A percentile compares a stretch with the other conserved stretches of the same genome.
Conservation (phyloP, 345 rosid species). For the Geranium rotundifolium region DNA sequence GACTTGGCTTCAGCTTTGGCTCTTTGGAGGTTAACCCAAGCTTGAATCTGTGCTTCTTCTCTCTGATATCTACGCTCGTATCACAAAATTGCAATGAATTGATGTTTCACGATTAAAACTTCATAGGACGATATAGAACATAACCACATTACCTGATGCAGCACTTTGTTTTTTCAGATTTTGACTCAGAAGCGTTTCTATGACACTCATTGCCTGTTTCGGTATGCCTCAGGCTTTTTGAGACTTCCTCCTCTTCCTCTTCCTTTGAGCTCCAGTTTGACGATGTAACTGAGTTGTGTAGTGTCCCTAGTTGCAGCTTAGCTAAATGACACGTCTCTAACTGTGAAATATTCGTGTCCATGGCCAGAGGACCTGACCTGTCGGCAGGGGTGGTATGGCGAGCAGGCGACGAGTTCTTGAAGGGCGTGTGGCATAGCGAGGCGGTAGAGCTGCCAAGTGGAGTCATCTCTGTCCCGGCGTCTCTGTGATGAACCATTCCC, state of each 20-base stretch:
- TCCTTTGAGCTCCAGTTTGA: slow-evolving; percentile 81
- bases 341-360: slow-evolving; percentile 56
- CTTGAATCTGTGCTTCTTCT: slow-evolving; percentile 89
- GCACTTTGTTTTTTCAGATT: slow-evolving; percentile 57
- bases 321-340: slow-evolving; percentile 57
- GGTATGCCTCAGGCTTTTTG: slow-evolving; percentile 75
- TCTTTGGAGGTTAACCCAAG: slow-evolving; percentile 85
- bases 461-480: slow-evolving; percentile 88
- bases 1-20: slow-evolving; percentile 99
- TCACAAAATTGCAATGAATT: not conserved
- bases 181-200: slow-evolving; percentile 51
- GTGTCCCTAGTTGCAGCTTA: slow-evolving; percentile 54
- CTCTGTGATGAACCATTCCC: slow-evolving; percentile 49
- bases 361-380: slow-evolving; percentile 72
- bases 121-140: too few species aligned
- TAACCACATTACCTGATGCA: slow-evolving; percentile 48
- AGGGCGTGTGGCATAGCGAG: slow-evolving; percentile 82
- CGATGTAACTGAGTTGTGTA: slow-evolving; percentile 40
- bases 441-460: slow-evolving; percentile 69
- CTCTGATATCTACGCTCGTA: slow-evolving; percentile 55
- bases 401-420: slow-evolving; percentile 61
- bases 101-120: not conserved
- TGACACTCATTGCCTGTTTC: slow-evolving; percentile 37
- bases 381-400: slow-evolving; percentile 86
- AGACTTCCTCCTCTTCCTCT: slow-evolving; percentile 80